Evolutionary conservation across 306 rosid genomes (phyloP), one percentile per base, ranked within the genome.

Genomic region (Cucurbita argyrosperma): DNA sequence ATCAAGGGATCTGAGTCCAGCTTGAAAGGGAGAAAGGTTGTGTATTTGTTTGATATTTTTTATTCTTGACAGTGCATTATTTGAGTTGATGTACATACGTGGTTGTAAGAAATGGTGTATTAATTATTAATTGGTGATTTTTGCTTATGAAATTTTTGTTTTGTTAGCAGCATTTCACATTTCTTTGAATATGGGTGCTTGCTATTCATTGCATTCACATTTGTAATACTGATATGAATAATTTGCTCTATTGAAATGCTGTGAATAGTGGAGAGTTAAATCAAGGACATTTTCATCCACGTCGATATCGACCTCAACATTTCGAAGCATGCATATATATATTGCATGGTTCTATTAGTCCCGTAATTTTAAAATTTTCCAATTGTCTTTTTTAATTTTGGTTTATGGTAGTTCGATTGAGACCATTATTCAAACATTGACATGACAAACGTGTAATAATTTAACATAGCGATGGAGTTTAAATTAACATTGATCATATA

Each of bases 1-100:
- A 74, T 88, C 96, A 16, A 50, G 88, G 61, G 93, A 95, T 91
- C 83, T 89, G 74, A 88, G 81, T 79, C 87, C 86, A 73, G 74
- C 95, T 70, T 94, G 81, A 76, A 81, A 51, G 85, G 80, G 74
- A 39, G 58, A 16, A 40, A 21, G 64, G 13, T 14, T 71, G 62
- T 72, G 49, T 77, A 57, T 76, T 77, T 76, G 75, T 81, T 83
- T 80, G 56, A 68, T 68, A 68, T 68, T 81, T 76, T 69, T 74
- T 65, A 73, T 76, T 80, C 76, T 66, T 74, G 76, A 14, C 65
- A 56, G n/a, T 64, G 71, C 55, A 69, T 69, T 69, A 69, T 49
- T 69, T 69, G 74, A 69, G 74, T 69, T 69, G 18, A 14, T 52
- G 64, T 72, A 52, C 51, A 52, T 52, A 53, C 37, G 61, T 72